These are phyloP conservation scores for Bipolaris cookei DNA, from an alignment of 2,329 filamentous ascomycete species.

Conservation along the genomic window DNA sequence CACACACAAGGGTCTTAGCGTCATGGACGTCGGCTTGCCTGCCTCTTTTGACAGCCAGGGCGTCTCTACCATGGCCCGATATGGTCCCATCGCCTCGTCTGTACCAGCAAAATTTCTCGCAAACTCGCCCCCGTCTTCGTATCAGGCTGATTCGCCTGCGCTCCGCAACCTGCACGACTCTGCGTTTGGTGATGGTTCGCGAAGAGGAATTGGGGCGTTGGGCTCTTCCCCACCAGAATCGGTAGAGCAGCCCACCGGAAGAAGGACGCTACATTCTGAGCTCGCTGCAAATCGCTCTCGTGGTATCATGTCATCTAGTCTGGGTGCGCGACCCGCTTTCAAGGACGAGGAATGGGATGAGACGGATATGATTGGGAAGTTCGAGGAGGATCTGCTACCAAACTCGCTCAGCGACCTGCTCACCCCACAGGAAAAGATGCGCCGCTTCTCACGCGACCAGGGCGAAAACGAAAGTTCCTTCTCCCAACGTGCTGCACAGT, in stretches of 20 bases:
- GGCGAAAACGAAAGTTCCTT: constrained; percentile 54
- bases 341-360: constrained; percentile 61
- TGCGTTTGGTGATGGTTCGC: constrained; percentile 75
- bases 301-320: constrained; percentile 66
- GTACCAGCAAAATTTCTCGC: constrained; percentile 92
- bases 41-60: constrained; percentile 97
- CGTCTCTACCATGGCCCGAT: constrained; percentile 87
- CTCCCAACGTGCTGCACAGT: constrained; percentile 50
- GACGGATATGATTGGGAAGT: constrained; percentile 66
- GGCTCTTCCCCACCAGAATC: constrained; percentile 65
- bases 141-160: constrained; percentile 65
- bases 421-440: constrained; percentile 65
- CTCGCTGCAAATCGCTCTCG: constrained; percentile 61
- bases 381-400: constrained; percentile 89
- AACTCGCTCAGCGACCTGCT: constrained; percentile 69
- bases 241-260: constrained; percentile 68
- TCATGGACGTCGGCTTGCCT: constrained; percentile 88
- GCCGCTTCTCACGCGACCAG: constrained; percentile 65
- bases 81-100: constrained; percentile 89
- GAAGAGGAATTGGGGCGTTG: constrained; percentile 44
- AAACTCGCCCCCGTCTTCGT: constrained; percentile 75
- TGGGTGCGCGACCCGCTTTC: constrained; percentile 56
- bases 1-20: constrained; percentile 75
- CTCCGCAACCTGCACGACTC: constrained; percentile 68
- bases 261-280: constrained; percentile 68